Conservation (phyloP, 2,329 filamentous ascomycete species). For the Fusarium clavum region DNA sequence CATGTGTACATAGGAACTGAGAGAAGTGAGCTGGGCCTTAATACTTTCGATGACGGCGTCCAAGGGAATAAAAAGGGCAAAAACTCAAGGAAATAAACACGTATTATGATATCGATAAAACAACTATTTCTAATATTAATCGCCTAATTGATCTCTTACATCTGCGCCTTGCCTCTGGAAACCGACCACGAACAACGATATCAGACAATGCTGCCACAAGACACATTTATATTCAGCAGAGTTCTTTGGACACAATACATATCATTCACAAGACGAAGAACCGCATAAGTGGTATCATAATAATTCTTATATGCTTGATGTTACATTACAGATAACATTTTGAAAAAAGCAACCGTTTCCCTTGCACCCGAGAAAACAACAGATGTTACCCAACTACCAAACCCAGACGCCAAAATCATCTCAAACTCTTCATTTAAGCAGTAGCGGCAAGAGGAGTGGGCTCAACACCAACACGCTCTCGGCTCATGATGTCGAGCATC, state of each 20-base stretch:
- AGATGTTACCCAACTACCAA: slow-evolving; percentile 27
- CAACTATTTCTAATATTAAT: slow-evolving; percentile 9
- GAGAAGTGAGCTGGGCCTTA: background rate
- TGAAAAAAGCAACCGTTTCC: slow-evolving; percentile 14
- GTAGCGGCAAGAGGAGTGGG: slow-evolving; percentile 66
- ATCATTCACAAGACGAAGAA: background rate
- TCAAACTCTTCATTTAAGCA: slow-evolving; percentile 51
- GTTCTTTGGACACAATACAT: background rate
- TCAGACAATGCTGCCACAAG: too few relatives aligned
- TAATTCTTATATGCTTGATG: slow-evolving; percentile 2
- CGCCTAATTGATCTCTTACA: background rate
- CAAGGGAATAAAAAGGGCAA: slow-evolving; percentile 9
- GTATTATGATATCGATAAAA: slow-evolving; percentile 19
- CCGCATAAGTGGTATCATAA: background rate
- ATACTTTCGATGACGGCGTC: slow-evolving; percentile 4
- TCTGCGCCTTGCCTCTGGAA: background rate
- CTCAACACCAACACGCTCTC: slow-evolving; percentile 93
- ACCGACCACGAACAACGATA: background rate
- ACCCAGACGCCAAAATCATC: slow-evolving; percentile 34
- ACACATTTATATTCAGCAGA: background rate
- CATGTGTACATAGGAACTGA: background rate
- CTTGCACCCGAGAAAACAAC: slow-evolving; percentile 25
- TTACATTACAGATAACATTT: slow-evolving; percentile 11
- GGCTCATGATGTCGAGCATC: slow-evolving; percentile 89
- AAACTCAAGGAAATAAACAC: slow-evolving; percentile 3